Percentiles rank a stretch among this genome's conserved stretches.
phyloP scores from a whole-genome alignment of 768 basidiomycete species.

The Dentipellis sp. region DNA sequence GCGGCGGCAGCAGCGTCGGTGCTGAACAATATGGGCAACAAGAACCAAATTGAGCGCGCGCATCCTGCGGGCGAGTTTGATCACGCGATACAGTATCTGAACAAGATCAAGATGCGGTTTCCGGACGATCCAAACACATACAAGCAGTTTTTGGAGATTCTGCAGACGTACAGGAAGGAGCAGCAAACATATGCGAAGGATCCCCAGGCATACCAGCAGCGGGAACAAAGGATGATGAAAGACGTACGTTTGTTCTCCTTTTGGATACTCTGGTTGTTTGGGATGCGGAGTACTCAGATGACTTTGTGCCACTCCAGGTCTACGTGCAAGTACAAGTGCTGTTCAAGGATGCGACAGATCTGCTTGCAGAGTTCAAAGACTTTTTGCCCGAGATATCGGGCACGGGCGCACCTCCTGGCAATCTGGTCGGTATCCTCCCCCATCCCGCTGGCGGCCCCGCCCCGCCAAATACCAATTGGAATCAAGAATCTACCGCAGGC shows the following conservation, averaged over 20 bases:
- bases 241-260: conserved; percentile 41
- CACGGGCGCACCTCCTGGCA: conserved; percentile 29
- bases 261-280: neutral
- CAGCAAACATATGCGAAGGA: conserved; percentile 34
- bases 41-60: conserved; percentile 40
- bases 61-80: conserved; percentile 63
- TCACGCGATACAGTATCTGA: conserved; percentile 94
- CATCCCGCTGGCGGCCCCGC: conserved; percentile 32
- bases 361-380: conserved; percentile 73
- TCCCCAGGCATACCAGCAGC: conserved; percentile 8
- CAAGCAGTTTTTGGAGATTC: conserved; percentile 81
- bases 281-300: neutral
- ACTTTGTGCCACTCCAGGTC: conserved; percentile 48
- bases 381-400: conserved; percentile 64
- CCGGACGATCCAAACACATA: conserved; percentile 76
- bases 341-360: conserved; percentile 75
- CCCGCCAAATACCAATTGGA: conserved; percentile 18
- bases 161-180: conserved; percentile 84
- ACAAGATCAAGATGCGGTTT: conserved; percentile 95
- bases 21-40: conserved; percentile 21
- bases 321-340: conserved; percentile 72
- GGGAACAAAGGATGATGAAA: conserved; percentile 51
- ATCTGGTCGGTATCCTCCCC: conserved; percentile 39
- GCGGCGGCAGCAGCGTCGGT: conserved; percentile 11
- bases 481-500: conserved; percentile 7